Percentiles rank a stretch among this genome's conserved stretches.
phyloP scores from a whole-genome alignment of 202 grass and related monocot species.

The Saccharum hybrid region DNA sequence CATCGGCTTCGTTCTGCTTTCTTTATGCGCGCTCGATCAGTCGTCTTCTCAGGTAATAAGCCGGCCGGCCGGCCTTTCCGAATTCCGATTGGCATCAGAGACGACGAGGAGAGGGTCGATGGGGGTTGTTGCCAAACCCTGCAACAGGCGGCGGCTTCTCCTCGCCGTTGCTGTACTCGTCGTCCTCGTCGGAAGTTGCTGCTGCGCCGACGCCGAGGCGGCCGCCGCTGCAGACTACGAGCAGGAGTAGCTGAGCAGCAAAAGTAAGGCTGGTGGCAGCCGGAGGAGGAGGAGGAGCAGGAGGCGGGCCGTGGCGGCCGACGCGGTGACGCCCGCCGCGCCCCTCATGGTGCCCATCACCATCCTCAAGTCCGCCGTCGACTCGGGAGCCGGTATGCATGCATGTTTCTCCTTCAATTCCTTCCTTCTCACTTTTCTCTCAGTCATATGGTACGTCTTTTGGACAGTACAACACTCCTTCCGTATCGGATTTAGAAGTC shows the following conservation, averaged over 20 bases:
- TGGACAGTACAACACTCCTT: too few relatives aligned
- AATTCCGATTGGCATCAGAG: too few relatives aligned
- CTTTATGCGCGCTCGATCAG: too few relatives aligned
- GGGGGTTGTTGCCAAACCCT: background rate
- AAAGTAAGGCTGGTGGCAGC: background rate
- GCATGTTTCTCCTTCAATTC: background rate
- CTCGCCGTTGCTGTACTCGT: background rate
- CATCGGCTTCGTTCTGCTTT: too few relatives aligned
- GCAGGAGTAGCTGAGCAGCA: background rate
- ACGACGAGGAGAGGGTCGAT: too few relatives aligned
- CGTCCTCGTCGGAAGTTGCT: background rate
- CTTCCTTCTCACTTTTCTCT: background rate
- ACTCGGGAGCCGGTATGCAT: conserved; percentile 66
- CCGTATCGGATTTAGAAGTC: too few relatives aligned
- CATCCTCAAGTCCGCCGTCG: conserved; percentile 61
- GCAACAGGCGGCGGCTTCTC: background rate
- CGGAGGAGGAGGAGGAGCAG: background rate
- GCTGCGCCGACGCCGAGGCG: background rate
- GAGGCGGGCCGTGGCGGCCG: background rate
- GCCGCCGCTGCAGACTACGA: background rate
- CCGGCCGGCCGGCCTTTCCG: too few relatives aligned
- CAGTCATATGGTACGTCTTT: too few relatives aligned
- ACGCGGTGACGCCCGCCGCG: background rate
- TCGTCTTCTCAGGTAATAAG: too few relatives aligned
- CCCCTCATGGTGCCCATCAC: conserved; percentile 68